Percentiles rank a stretch among this genome's conserved stretches.
Conservation (phyloP, 148 eudicot genomes). For the Rhododendron griersonianum region DNA sequence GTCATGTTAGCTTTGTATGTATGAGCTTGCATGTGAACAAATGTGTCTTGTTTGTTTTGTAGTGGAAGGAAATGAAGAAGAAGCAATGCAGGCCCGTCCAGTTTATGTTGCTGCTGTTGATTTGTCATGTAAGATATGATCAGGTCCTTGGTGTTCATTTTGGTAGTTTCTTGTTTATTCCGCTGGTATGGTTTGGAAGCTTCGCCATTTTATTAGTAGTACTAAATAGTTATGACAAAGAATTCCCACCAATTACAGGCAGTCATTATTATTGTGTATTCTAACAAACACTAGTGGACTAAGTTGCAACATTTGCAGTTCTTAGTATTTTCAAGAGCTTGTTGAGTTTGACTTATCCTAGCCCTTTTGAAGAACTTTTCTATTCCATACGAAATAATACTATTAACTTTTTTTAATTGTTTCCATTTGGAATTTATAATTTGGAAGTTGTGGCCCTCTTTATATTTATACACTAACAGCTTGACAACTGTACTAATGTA, state of each 20-base stretch:
- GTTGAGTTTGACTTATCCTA: neutral
- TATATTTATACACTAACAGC: neutral
- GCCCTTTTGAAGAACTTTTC: neutral
- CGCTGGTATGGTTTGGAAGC: neutral
- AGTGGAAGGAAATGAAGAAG: constrained; percentile 72
- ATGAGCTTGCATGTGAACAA: neutral
- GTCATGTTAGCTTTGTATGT: constrained; percentile 2
- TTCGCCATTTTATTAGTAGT: neutral
- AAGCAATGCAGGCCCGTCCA: constrained; percentile 73
- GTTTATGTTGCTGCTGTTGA: constrained; percentile 85
- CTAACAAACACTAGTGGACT: neutral
- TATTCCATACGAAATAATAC: neutral
- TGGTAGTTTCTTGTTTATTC: neutral
- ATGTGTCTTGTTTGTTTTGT: constrained; percentile 8
- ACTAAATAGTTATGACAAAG: neutral
- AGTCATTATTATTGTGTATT: neutral
- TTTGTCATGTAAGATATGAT: constrained; percentile 67
- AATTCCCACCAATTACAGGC: neutral
- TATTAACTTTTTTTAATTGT: neutral
- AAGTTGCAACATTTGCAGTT: neutral
- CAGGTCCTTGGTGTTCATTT: neutral
- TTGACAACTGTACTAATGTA: neutral
- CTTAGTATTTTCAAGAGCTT: neutral
- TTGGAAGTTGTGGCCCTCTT: neutral
- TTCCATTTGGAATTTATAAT: neutral